Evolutionary conservation across 306 rosid species (phyloP), one percentile per base, ranked within the genome.

Genomic region (Casuarina glauca): DNA sequence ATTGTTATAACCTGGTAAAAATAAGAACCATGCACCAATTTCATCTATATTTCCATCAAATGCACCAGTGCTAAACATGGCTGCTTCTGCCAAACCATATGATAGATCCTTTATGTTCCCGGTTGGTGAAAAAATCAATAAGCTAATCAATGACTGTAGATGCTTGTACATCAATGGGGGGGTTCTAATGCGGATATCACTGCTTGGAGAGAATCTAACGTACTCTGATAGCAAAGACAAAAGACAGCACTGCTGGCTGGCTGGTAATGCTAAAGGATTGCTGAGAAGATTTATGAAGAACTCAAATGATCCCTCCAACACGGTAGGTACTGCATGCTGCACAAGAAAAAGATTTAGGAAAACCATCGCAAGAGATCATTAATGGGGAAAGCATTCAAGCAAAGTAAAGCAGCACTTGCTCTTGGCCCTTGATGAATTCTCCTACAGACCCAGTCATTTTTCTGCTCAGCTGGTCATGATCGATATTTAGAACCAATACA

Each of bases 61-160:
- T 74, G 97, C 93, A 64, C 98, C 96, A 61, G 98, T 92, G 83
- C 97, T 92, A 75, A 86, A 85, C 90, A 95, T 87, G 70, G 97
- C 93, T 50, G 93, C 97, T 86, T 78, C 83, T 54, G 93, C 90
- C 79, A 95, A 81, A 82, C 76, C 74, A 77, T 89, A 87, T 12
- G 97, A 95, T 72, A 82, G 83, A 79, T 85, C 87, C 81, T 79
- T 86, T 66, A 90, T 53, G 72, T 58, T 86, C 35, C 53, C 77
- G 73, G 74, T 61, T 19, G 89, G 83, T 72, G 98, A 92, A 77
- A 81, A 91, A 74, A 95, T 81, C 52, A 90, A 83, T 83, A 95
- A 82, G 81, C 83, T 84, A 81, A 93, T 83, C 79, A 90, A 88
- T 60, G 88, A 69, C 73, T 92, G 91, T n/a, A 95, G 88, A 84